Evolutionary conservation across 805 yeast species (phyloP), one percentile per base, ranked within the genome.

Genomic region (Candida maltosa): DNA sequence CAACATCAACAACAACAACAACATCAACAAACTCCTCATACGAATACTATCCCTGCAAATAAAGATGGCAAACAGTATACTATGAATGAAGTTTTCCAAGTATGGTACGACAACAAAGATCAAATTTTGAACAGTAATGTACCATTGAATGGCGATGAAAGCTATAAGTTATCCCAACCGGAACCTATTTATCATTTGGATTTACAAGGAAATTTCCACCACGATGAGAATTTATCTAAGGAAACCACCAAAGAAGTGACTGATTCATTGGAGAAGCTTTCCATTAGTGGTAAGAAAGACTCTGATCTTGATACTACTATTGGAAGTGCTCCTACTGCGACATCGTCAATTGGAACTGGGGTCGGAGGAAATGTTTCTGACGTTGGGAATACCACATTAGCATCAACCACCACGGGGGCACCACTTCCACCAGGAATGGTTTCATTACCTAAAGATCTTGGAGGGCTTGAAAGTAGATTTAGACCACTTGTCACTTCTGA

Each of bases 61-160:
- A 55, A 55, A 17, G 65, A 59, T 11, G 66, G 78, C 22, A 58
- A 58, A 38, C 56, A 58, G 18, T 78, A 79, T 46, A 48, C 75
- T 5, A 59, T 76, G 54, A 66, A 69, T 19, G 78, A 79, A 45
- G 68, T 80, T 44, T 65, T 79, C 40, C 59, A 68, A 16, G 69
- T 78, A 9, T 79, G 80, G 73, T 53, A 63, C 24, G 57, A 61
- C 15, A 58, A 51, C 39, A 50, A 55, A 38, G 57, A 48, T 32
- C 45, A 42, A 16, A 51, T 56, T 31, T 44, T 58, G 39, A 34
- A 37, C 15, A 27, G 18, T 10, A 48, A 46, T 6, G 29, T 46
- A 12, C 43, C 45, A 10, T 33, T 38, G 6, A 29, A 41, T 12
- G 16, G 26, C 6, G 24, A 30, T 14, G 70, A 62, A 32, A 48